Evolutionary conservation across 768 basidiomycete species (phyloP), one percentile per base, ranked within the genome.

Genomic region (Boletus sp.): DNA sequence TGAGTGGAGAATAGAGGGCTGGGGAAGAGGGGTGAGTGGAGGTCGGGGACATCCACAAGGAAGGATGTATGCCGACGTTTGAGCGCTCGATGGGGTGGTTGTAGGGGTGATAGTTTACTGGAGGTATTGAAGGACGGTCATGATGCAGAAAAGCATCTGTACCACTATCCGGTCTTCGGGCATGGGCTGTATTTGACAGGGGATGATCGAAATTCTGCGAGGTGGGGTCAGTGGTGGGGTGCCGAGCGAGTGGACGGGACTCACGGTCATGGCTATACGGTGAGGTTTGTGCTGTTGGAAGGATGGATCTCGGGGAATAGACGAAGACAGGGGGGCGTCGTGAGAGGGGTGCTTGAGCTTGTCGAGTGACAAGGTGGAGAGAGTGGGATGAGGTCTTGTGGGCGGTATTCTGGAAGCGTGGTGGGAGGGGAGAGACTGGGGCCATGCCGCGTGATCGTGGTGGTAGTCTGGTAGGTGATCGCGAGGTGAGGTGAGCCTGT

Each of bases 21-120:
- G 80, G 75, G 30, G 80, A 75, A 20, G 78, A 68, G 5, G 80
- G 74, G 14, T 80, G 71, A 9, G 82, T 69, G 40, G 80, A 80
- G 6, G 83, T 74, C 47, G 89, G 81, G 12, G 90, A 90, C 90
- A 92, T 92, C 90, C 90, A 92, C 40, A 92, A 73, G 40, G 90
- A 89, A 4, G 90, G 89, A 47, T 86, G 87, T 44, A 91, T 74
- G 54, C 82, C 80, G 35, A 77, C 64, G 58, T 76, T 75, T 47
- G 80, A 78, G 64, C 80, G 83, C 64, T 86, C 83, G 67, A 74
- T 69, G 62, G 77, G 64, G 52, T 67, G 57, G 53, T 52, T 59
- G 55, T 70, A 71, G 44, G 63, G 55, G 1, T 67, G 60, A 17
- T 71, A 71, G 56, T 66, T 55, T 17, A 55, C 12, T 3, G 66